Evolutionary conservation across 1,284 basidiomycete genomes (phyloP).

Genomic region (Psilocybe mexicana): DNA sequence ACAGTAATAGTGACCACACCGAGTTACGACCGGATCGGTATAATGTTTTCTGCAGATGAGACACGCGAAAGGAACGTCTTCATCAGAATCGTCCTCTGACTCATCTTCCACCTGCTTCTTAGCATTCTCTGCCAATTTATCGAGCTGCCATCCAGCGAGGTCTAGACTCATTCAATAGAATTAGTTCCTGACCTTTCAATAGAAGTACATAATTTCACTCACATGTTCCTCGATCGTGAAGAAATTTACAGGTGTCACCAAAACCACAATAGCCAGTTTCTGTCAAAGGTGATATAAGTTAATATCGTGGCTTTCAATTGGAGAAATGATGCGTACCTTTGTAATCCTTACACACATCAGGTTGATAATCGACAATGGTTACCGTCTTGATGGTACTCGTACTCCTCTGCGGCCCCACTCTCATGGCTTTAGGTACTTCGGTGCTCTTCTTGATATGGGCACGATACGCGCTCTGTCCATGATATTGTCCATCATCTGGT

Average conservation of each 20-base stretch:
- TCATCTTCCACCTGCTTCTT: conserved; percentile 59
- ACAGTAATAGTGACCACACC: conserved; percentile 98
- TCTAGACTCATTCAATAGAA: conserved; percentile 48
- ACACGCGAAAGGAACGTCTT: conserved; percentile 97
- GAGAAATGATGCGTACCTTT: conserved; percentile 67
- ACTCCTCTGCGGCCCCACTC: conserved; percentile 82
- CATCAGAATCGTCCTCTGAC: conserved; percentile 58
- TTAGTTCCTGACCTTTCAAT: conserved; percentile 14
- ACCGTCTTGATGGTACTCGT: conserved; percentile 91
- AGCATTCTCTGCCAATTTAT: conserved; percentile 76
- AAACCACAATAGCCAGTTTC: conserved; percentile 99
- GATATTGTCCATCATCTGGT: conserved; percentile 87
- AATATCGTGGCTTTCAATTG: conserved; percentile 5
- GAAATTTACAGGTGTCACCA: conserved; percentile 97
- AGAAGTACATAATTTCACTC: conserved; percentile 44
- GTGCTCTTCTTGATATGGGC: conserved; percentile 81
- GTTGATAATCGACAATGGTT: conserved; percentile 97
- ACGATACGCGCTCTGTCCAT: conserved; percentile 82
- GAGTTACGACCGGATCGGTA: conserved; percentile 92
- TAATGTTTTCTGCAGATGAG: conserved; percentile 94
- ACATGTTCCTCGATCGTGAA: conserved; percentile 88
- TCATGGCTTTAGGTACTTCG: conserved; percentile 86
- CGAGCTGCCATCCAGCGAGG: conserved; percentile 97
- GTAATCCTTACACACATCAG: conserved; percentile 99
- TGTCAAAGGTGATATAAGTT: conserved; percentile 37